A percentile compares a stretch with the other conserved stretches of the same genome.
Evolutionary conservation across 176 grass and related monocot genomes (phyloP).

Genomic region (Raddia distichophylla): DNA sequence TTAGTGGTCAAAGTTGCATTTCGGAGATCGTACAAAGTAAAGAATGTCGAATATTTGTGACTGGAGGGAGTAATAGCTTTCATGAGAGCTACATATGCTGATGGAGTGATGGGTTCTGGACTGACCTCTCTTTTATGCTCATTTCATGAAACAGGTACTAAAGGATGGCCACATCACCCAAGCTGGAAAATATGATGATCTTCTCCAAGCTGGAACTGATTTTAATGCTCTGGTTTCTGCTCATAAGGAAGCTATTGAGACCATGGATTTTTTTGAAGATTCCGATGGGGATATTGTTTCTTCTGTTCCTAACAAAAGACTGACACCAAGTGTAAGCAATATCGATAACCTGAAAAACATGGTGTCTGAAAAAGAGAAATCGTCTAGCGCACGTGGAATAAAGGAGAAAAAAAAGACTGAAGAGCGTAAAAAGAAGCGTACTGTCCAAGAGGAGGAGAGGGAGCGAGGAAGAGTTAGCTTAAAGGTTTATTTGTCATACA

Average conservation of each 20-base stretch:
- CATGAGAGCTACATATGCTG: not conserved
- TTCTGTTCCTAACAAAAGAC: slow-evolving; percentile 61
- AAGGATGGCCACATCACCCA: slow-evolving; percentile 90
- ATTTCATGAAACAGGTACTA: slow-evolving; percentile 61
- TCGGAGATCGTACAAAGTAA: too few relatives aligned
- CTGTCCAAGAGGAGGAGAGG: slow-evolving; percentile 87
- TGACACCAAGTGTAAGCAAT: slow-evolving; percentile 74
- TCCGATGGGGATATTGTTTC: slow-evolving; percentile 53
- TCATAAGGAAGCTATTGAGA: slow-evolving; percentile 92
- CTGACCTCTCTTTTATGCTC: slow-evolving; percentile 14
- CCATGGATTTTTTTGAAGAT: slow-evolving; percentile 82
- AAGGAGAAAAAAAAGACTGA: slow-evolving; percentile 51
- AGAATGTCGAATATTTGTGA: too few relatives aligned
- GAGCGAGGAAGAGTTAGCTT: slow-evolving; percentile 89
- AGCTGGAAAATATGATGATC: slow-evolving; percentile 90
- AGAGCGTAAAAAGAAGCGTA: slow-evolving; percentile 58
- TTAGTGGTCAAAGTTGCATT: too few relatives aligned
- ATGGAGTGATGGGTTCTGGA: not conserved
- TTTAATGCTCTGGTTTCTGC: slow-evolving; percentile 87
- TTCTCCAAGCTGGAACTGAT: slow-evolving; percentile 93
- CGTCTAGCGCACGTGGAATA: slow-evolving; percentile 66
- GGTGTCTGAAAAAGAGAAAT: slow-evolving; percentile 58
- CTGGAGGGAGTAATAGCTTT: not conserved
- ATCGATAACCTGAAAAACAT: slow-evolving; percentile 80
- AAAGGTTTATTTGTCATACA: slow-evolving; percentile 95